phyloP scores from a whole-genome alignment of 225 moss, liverwort and hornwort species.

The Polytrichum commune region DNA sequence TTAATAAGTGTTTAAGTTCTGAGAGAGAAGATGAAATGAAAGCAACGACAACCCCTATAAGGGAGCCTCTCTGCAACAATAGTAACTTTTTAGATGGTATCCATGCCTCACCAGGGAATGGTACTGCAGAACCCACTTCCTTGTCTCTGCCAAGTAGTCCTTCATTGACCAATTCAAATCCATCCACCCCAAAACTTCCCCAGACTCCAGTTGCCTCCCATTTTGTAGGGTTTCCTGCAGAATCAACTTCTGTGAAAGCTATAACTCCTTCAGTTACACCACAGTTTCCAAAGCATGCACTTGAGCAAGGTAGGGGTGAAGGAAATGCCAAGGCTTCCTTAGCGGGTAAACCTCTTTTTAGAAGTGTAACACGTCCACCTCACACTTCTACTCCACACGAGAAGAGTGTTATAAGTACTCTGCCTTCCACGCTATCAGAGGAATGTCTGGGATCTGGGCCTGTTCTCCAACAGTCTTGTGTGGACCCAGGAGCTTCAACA shows the following conservation, averaged over 20 bases:
- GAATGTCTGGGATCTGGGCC: slow-evolving; percentile 4
- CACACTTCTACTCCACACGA: slow-evolving; percentile 18
- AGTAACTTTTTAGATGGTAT: neutral
- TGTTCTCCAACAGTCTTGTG: slow-evolving; percentile 15
- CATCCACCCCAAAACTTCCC: slow-evolving; percentile 13
- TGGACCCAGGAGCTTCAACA: slow-evolving; percentile 7
- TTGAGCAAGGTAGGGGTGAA: slow-evolving; percentile 34
- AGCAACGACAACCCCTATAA: slow-evolving; percentile 10
- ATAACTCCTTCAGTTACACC: slow-evolving; percentile 35
- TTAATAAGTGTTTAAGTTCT: slow-evolving; percentile 16
- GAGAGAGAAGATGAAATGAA: slow-evolving; percentile 14
- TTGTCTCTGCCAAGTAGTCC: slow-evolving; percentile 20
- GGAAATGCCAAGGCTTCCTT: slow-evolving; percentile 25
- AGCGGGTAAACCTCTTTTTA: slow-evolving; percentile 35
- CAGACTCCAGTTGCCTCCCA: slow-evolving; percentile 23
- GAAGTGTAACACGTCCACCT: slow-evolving; percentile 15
- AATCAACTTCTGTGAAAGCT: slow-evolving; percentile 20
- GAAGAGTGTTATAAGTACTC: slow-evolving; percentile 10
- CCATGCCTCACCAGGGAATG: slow-evolving; percentile 16
- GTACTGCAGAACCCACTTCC: slow-evolving; percentile 13
- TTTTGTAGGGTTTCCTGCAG: slow-evolving; percentile 39
- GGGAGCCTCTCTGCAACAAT: slow-evolving; percentile 14
- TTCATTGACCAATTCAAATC: neutral
- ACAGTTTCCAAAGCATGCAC: slow-evolving; percentile 34
- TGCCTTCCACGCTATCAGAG: slow-evolving; percentile 15